phyloP scores from a whole-genome alignment of 805 yeast genomes.

The Sugiyamaella boreocaroliniensis region DNA sequence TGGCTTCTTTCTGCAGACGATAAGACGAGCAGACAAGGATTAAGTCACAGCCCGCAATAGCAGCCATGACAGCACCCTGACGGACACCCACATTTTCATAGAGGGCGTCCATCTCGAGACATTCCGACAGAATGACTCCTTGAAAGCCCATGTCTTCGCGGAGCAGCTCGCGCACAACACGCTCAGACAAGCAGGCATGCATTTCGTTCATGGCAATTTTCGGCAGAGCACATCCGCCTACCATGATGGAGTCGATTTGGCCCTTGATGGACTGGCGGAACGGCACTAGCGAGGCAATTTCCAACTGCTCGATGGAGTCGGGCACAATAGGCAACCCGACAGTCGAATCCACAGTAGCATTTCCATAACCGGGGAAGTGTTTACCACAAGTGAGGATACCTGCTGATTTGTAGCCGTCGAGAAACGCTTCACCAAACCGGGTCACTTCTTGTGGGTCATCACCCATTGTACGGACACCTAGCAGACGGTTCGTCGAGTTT shows the following conservation, averaged over 20 bases:
- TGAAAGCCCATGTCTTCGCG: constrained; percentile 46
- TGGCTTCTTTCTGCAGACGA: constrained; percentile 50
- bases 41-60: constrained; percentile 60
- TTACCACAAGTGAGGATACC: constrained; percentile 52
- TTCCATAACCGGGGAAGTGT: constrained; percentile 63
- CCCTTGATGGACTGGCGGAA: constrained; percentile 42
- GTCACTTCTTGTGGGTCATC: constrained; percentile 53
- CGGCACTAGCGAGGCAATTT: constrained; percentile 45
- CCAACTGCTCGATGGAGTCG: constrained; percentile 48
- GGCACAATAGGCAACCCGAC: constrained; percentile 54
- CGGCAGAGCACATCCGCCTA: constrained; percentile 62
- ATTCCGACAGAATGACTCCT: constrained; percentile 54
- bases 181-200: constrained; percentile 56
- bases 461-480: constrained; percentile 57
- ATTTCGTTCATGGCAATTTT: constrained; percentile 52
- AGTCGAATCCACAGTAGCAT: constrained; percentile 51
- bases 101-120: constrained; percentile 56
- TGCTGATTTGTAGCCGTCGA: constrained; percentile 47
- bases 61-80: constrained; percentile 57
- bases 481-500: constrained; percentile 47
- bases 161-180: constrained; percentile 44
- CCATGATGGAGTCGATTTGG: constrained; percentile 48
- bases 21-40: constrained; percentile 55
- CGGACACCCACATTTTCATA: constrained; percentile 58
- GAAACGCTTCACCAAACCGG: constrained; percentile 47